Evolutionary conservation across 495 filamentous ascomycete species (phyloP).

Genomic region (Hyaloscypha finlandica): DNA sequence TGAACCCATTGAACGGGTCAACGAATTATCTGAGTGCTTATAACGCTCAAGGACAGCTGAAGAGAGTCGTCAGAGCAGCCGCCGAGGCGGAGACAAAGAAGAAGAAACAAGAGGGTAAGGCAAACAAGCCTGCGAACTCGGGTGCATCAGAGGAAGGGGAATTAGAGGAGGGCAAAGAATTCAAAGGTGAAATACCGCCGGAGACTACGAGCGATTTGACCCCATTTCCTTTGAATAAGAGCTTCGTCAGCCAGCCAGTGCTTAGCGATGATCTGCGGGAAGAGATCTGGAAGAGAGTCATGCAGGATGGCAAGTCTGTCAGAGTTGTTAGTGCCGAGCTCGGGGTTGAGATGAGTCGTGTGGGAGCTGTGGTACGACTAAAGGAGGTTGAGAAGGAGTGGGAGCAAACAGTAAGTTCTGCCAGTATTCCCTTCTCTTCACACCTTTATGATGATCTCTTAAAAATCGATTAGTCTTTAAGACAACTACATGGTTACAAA

Average conservation of each 20-base stretch:
- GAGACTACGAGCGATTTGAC: constrained; percentile 20
- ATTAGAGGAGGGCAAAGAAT: neutral
- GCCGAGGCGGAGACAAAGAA: constrained; percentile 6
- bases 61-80: constrained; percentile 20
- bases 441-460: constrained; percentile 49
- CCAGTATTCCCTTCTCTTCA: constrained; percentile 28
- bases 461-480: constrained; percentile 99
- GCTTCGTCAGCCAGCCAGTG: constrained; percentile 71
- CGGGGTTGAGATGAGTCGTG: constrained; percentile 79
- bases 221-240: constrained; percentile 77
- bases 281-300: constrained; percentile 70
- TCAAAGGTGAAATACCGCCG: constrained; percentile 16
- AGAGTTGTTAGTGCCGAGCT: constrained; percentile 76
- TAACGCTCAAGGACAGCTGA: constrained; percentile 23
- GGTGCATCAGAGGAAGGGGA: neutral
- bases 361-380: constrained; percentile 85
- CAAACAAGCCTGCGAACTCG: neutral
- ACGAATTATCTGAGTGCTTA: constrained; percentile 35
- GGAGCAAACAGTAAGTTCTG: constrained; percentile 62
- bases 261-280: constrained; percentile 76
- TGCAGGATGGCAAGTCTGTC: constrained; percentile 64
- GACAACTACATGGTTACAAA: constrained; percentile 82
- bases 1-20: constrained; percentile 23
- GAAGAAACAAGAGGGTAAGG: neutral
- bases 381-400: constrained; percentile 84